Conservation (phyloP, 768 basidiomycete genomes). For the Collybia sordida region DNA sequence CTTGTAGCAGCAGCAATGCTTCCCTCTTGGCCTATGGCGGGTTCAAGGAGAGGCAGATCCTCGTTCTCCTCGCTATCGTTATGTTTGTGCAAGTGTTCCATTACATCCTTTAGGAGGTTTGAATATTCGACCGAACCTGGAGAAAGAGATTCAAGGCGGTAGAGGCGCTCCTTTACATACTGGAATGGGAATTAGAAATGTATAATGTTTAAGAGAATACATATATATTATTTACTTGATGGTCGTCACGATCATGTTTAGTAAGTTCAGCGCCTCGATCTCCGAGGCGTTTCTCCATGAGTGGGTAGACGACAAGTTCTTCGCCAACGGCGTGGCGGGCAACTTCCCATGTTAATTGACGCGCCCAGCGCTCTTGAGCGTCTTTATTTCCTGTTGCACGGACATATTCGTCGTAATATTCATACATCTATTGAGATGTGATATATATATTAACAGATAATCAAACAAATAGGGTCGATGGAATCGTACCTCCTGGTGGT, state of each 20-base stretch:
- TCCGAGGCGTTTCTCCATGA: constrained; percentile 59
- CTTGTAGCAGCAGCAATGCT: constrained; percentile 42
- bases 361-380: constrained; percentile 51
- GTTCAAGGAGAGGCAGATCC: constrained; percentile 56
- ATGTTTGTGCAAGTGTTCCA: constrained; percentile 50
- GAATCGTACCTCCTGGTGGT: constrained; percentile 43
- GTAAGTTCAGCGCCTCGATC: constrained; percentile 48
- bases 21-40: constrained; percentile 40
- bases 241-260: constrained; percentile 55
- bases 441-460: neutral
- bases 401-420: constrained; percentile 52
- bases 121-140: constrained; percentile 45
- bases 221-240: constrained; percentile 37
- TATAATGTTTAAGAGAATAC: neutral
- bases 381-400: constrained; percentile 40
- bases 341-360: constrained; percentile 59
- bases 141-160: constrained; percentile 41
- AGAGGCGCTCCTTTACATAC: constrained; percentile 17
- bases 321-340: constrained; percentile 62
- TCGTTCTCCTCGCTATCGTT: constrained; percentile 57
- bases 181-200: neutral
- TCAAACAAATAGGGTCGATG: too few species aligned
- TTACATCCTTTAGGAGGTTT: constrained; percentile 38
- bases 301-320: constrained; percentile 63
- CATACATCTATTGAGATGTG: constrained; percentile 45